Percentiles rank a stretch among this genome's conserved stretches.
Evolutionary conservation across 805 yeast genomes (phyloP).

Genomic region (Metschnikowia gelsemii): DNA sequence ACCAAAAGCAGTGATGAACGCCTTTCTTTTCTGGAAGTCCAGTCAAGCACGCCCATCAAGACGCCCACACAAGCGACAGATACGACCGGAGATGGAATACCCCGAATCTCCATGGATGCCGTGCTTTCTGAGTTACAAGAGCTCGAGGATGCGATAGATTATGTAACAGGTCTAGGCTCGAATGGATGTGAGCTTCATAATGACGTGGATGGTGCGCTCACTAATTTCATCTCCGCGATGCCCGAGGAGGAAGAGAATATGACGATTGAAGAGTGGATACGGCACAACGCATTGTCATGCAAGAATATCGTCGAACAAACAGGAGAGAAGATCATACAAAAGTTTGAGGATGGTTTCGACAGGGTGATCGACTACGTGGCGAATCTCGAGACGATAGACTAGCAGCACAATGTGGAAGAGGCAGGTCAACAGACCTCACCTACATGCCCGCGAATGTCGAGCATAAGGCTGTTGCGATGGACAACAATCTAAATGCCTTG

Average conservation of each 20-base stretch:
- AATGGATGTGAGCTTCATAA: conserved; percentile 48
- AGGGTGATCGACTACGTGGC: conserved; percentile 48
- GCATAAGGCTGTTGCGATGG: too few species aligned
- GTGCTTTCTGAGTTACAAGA: conserved; percentile 14
- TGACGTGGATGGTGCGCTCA: conserved; percentile 65
- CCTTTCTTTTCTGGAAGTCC: conserved; percentile 12
- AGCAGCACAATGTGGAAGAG: neutral
- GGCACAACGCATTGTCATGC: conserved; percentile 54
- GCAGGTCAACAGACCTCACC: too few species aligned
- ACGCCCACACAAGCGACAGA: neutral
- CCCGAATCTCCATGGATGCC: conserved; percentile 3
- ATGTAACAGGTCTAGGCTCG: conserved; percentile 32
- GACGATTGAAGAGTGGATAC: conserved; percentile 72
- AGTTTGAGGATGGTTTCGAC: conserved; percentile 49
- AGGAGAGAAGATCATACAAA: conserved; percentile 46
- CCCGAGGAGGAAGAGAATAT: conserved; percentile 67
- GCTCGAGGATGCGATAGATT: conserved; percentile 38
- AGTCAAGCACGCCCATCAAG: conserved; percentile 17
- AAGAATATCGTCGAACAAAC: conserved; percentile 46
- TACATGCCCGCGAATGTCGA: too few species aligned
- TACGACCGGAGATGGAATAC: neutral
- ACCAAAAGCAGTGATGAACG: too few species aligned
- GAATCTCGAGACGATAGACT: conserved; percentile 24
- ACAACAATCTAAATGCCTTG: too few species aligned
- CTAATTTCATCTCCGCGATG: conserved; percentile 63